These are phyloP conservation scores for Geotrichum europaeum DNA, from an alignment of 1,139 yeast species.

Conservation along the genomic window DNA sequence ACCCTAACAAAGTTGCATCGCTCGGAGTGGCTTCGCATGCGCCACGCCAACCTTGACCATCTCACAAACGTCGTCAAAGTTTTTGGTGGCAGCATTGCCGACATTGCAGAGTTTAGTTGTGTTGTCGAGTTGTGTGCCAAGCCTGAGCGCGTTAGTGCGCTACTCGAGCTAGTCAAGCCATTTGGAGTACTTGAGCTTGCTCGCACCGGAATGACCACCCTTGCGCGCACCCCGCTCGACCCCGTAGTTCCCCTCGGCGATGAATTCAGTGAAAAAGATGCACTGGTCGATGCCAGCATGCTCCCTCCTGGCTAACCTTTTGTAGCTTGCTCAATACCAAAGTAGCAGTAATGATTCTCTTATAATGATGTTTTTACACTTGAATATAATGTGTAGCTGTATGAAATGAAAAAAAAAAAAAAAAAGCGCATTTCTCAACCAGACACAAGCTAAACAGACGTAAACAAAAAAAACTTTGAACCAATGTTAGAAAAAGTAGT, in stretches of 20 bases:
- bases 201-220: slow-evolving; percentile 97
- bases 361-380: no score
- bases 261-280: slow-evolving; percentile 44
- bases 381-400: neutral
- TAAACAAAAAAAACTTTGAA: no score
- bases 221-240: slow-evolving; percentile 87
- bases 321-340: neutral
- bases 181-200: slow-evolving; percentile 95
- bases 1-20: slow-evolving; percentile 79
- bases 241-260: slow-evolving; percentile 44
- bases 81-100: slow-evolving; percentile 90
- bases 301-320: slow-evolving; percentile 80
- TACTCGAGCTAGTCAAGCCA: slow-evolving; percentile 84
- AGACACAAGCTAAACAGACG: no score
- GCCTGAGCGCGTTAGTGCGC: slow-evolving; percentile 80
- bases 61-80: slow-evolving; percentile 73
- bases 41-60: slow-evolving; percentile 82
- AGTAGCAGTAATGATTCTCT: no score
- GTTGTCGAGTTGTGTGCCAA: slow-evolving; percentile 91
- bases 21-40: slow-evolving; percentile 68
- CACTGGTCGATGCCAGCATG: slow-evolving; percentile 40
- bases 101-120: slow-evolving; percentile 87
- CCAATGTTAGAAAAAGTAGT: no score
- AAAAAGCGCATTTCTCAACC: no score
- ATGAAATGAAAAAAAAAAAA: no score